Evolutionary conservation across 768 basidiomycete species (phyloP).

Genomic region (Amanita pseudoporphyria): DNA sequence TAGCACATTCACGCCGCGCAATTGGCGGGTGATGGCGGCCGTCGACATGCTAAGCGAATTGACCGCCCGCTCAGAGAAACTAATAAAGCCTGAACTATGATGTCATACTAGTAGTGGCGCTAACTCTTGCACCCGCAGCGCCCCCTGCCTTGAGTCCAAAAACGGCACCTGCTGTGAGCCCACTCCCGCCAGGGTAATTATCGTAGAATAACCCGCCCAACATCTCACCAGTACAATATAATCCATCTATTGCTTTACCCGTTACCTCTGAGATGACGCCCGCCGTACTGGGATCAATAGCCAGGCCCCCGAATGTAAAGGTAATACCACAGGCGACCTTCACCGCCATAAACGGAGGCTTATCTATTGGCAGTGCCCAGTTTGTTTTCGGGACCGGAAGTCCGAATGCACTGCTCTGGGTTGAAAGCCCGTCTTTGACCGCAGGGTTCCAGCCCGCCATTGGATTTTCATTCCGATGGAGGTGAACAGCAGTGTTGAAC

Average conservation of each 20-base stretch:
- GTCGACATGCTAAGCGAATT: not conserved
- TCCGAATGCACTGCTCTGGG: constrained; percentile 27
- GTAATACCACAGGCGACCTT: constrained; percentile 64
- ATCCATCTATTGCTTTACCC: constrained; percentile 34
- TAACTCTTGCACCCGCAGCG: constrained; percentile 24
- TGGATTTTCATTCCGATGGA: constrained; percentile 25
- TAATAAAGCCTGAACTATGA: constrained; percentile 6
- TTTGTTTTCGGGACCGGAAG: constrained; percentile 50
- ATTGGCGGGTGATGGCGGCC: constrained; percentile 8
- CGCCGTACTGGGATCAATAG: constrained; percentile 45
- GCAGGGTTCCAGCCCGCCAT: constrained; percentile 46
- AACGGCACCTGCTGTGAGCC: constrained; percentile 54
- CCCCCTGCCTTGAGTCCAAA: constrained; percentile 51
- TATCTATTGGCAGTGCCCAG: constrained; percentile 51
- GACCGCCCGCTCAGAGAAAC: not conserved
- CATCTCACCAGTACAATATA: constrained; percentile 64
- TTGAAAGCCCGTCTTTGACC: constrained; percentile 52
- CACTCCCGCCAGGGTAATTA: constrained; percentile 67
- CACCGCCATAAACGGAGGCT: constrained; percentile 51
- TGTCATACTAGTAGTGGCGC: constrained; percentile 11
- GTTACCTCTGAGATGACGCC: constrained; percentile 36
- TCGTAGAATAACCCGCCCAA: constrained; percentile 53
- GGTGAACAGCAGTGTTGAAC: constrained; percentile 42
- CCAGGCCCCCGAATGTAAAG: constrained; percentile 64
- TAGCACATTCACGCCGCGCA: not conserved